phyloP scores from a whole-genome alignment of 75 land plant genomes.

The Adiantum capillusveneris region DNA sequence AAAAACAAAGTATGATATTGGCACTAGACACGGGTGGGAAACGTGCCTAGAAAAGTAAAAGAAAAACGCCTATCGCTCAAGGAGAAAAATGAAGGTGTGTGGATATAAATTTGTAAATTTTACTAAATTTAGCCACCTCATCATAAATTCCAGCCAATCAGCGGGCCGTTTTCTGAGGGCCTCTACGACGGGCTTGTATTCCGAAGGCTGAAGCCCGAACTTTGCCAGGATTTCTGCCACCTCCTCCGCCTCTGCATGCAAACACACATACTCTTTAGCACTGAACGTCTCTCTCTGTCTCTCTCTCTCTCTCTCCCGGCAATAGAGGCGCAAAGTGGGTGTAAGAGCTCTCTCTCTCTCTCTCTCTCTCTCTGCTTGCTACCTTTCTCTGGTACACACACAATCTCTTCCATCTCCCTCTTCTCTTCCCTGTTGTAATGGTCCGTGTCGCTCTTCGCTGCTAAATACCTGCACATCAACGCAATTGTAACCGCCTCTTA shows the following conservation, averaged over 20 bases:
- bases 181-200: conserved; percentile 20
- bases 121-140: conserved; percentile 13
- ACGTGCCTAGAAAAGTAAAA: too few species aligned
- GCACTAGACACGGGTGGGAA: too few species aligned
- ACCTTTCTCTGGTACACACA: conserved; percentile 4
- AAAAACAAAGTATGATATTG: too few species aligned
- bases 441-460: conserved; percentile 21
- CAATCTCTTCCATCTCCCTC: conserved; percentile 21
- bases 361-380: not conserved
- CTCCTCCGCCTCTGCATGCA: conserved; percentile 17
- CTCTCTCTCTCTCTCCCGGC: too few species aligned
- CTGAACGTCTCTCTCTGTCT: too few species aligned
- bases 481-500: too few species aligned
- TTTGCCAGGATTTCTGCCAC: conserved; percentile 16
- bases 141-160: conserved; percentile 29
- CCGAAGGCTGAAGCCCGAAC: conserved; percentile 11
- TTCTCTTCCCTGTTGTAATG: conserved; percentile 15
- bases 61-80: too few species aligned
- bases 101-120: too few species aligned
- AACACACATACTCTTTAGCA: too few species aligned
- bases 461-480: conserved; percentile 10
- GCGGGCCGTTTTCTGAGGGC: conserved; percentile 14
- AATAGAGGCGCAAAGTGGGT: too few species aligned
- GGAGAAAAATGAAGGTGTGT: too few species aligned
- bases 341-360: too few species aligned